Percentiles rank a stretch among this genome's conserved stretches.
These are phyloP conservation scores for Axilococcus clingmanii DNA, from an alignment of 139 green algal genomes.

Conservation along the genomic window DNA sequence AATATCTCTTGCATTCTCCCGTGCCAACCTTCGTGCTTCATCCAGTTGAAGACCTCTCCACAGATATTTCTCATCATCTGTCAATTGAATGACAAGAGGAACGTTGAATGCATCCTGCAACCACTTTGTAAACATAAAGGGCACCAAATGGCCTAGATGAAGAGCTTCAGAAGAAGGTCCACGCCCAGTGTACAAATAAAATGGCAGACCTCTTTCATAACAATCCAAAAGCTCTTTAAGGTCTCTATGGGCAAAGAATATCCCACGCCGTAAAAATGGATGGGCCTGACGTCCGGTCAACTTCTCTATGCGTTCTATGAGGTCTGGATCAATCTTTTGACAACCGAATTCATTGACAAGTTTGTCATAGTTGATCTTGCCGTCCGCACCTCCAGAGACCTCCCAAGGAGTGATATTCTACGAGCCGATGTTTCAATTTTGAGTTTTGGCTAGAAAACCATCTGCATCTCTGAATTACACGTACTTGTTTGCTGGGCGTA, in stretches of 20 bases:
- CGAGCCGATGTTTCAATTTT: too few relatives aligned
- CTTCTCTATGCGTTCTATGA: slow-evolving; percentile 47
- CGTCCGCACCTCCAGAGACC: slow-evolving; percentile 73
- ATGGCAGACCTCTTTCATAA: slow-evolving; percentile 84
- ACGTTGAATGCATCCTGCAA: slow-evolving; percentile 91
- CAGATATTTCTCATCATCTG: slow-evolving; percentile 93
- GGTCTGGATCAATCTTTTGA: slow-evolving; percentile 30
- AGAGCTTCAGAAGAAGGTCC: slow-evolving; percentile 93
- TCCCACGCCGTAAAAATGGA: slow-evolving; percentile 83
- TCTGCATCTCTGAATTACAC: too few relatives aligned
- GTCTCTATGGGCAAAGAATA: slow-evolving; percentile 94
- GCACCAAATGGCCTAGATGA: slow-evolving; percentile 94
- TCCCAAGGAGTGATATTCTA: slow-evolving; percentile 89
- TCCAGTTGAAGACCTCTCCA: slow-evolving; percentile 75
- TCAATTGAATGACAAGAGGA: slow-evolving; percentile 97
- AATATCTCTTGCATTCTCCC: slow-evolving; percentile 97
- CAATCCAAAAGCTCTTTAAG: slow-evolving; percentile 78
- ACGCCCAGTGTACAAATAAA: slow-evolving; percentile 96
- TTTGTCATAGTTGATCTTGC: slow-evolving; percentile 95
- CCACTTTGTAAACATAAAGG: slow-evolving; percentile 95
- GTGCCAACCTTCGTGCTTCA: slow-evolving; percentile 67
- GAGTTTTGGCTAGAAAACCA: too few relatives aligned
- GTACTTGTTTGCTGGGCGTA: too few relatives aligned
- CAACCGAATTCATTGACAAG: slow-evolving; percentile 71
- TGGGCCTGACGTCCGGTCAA: slow-evolving; percentile 71